phyloP scores from a whole-genome alignment of 805 yeast species.

The Candida parachauliodes region DNA sequence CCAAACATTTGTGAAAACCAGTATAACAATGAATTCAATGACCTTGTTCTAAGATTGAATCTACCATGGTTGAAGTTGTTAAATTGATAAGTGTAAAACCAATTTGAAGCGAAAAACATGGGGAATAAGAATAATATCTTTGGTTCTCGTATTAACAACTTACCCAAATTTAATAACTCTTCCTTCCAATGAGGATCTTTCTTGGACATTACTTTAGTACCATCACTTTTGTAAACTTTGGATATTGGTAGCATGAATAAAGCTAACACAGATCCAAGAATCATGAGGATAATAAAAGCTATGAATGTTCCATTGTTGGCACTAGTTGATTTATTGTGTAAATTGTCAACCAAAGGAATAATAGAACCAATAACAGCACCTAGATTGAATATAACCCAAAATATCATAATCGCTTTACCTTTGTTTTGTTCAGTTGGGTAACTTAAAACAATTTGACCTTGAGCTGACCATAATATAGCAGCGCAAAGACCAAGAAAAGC shows the following conservation, averaged over 20 bases:
- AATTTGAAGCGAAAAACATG: conserved; percentile 60
- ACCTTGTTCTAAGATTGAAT: conserved; percentile 57
- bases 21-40: conserved; percentile 57
- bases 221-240: conserved; percentile 49
- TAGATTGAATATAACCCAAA: conserved; percentile 59
- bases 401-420: conserved; percentile 50
- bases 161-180: conserved; percentile 41
- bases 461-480: conserved; percentile 56
- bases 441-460: conserved; percentile 54
- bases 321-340: conserved; percentile 33
- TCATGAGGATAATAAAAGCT: conserved; percentile 53
- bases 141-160: conserved; percentile 38
- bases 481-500: conserved; percentile 58
- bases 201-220: conserved; percentile 43
- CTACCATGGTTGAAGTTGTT: conserved; percentile 53
- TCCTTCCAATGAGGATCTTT: conserved; percentile 44
- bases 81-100: conserved; percentile 66
- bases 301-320: conserved; percentile 49
- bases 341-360: conserved; percentile 53
- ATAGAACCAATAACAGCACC: conserved; percentile 61
- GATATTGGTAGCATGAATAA: conserved; percentile 44
- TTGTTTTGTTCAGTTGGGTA: conserved; percentile 53
- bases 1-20: conserved; percentile 62
- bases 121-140: conserved; percentile 49
- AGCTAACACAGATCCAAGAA: conserved; percentile 44